Evolutionary conservation across 345 rosid species (phyloP), one percentile per base, ranked within the genome.

Genomic region (Citropsis articulata): DNA sequence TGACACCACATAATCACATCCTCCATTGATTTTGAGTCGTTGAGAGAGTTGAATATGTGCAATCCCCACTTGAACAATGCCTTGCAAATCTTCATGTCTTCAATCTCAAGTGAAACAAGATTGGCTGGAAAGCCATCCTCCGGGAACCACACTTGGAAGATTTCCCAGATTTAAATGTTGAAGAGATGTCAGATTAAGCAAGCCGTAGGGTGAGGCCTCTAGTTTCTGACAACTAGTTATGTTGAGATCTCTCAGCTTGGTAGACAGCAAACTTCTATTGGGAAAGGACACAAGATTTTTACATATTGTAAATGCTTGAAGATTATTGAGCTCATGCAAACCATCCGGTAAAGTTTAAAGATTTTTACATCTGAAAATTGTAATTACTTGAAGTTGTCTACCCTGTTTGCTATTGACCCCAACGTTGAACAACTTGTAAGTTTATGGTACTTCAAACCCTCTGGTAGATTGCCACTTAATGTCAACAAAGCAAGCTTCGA

Each of bases 31-130:
- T 4, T 22, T 2, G 7, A 83, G 78, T 7, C 12, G 2, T 68
- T 12, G 38, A 72, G 78, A 22, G 72, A 76, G 65, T 24, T 53
- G 45, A 83, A 77, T 31, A 61, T 73, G 80, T 77, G 27, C 79
- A 80, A 68, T 24, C 81, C 85, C 86, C 79, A 77, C 4, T 50
- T 27, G 3, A 71, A 73, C 22, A 80, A 69, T 31, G 68, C 16
- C 42, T 69, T 27, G 14, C 21, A 60, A 16, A 68, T 75, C 6
- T 69, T 64, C 40, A 14, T 1, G 13, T 69, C 5, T 1, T 30
- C 1, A 33, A 75, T 22, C 7, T 0, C 2, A 42, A 80, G 83
- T 19, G 60, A 14, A 19, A 18, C 4, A 25, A 75, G 59, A 33
- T 36, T 70, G 4, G 16, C 27, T 9, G 83, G 83, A 19, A 75